These are phyloP conservation scores for Heliosperma pusillum DNA, from an alignment of 148 eudicot species.

Conservation along the genomic window DNA sequence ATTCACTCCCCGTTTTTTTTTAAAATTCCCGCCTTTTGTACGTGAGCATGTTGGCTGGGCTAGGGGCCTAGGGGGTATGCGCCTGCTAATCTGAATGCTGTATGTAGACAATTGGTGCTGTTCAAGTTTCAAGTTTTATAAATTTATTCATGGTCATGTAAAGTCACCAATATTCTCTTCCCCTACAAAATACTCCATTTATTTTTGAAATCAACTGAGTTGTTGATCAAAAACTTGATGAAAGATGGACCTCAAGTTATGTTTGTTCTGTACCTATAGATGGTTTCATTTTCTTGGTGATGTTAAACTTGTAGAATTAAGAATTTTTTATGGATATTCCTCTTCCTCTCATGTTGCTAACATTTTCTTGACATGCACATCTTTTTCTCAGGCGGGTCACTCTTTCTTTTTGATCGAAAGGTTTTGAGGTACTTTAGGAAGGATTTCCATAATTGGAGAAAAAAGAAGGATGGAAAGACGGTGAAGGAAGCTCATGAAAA, in stretches of 20 bases:
- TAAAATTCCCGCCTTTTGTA: neutral
- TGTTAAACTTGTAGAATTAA: neutral
- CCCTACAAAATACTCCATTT: neutral
- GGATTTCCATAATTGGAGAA: constrained; percentile 83
- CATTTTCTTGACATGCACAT: neutral
- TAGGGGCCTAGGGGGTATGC: too few species aligned
- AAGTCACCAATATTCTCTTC: neutral
- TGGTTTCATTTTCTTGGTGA: neutral
- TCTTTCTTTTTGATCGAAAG: constrained; percentile 76
- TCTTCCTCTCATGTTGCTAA: constrained; percentile 3
- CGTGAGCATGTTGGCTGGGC: neutral
- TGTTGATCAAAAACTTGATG: neutral
- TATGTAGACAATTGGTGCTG: neutral
- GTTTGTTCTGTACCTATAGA: neutral
- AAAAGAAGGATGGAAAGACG: constrained; percentile 80
- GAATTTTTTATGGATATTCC: constrained; percentile 8
- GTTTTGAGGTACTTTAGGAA: constrained; percentile 81
- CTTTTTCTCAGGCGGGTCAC: constrained; percentile 61
- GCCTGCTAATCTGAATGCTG: neutral
- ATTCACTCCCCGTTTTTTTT: neutral
- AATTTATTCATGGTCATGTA: neutral
- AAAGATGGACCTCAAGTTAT: neutral
- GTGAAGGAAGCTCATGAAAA: constrained; percentile 85
- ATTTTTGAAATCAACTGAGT: neutral
- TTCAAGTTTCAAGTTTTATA: neutral